phyloP scores from a whole-genome alignment of 73 alveolate species.

The Paramecium primaurelia region DNA sequence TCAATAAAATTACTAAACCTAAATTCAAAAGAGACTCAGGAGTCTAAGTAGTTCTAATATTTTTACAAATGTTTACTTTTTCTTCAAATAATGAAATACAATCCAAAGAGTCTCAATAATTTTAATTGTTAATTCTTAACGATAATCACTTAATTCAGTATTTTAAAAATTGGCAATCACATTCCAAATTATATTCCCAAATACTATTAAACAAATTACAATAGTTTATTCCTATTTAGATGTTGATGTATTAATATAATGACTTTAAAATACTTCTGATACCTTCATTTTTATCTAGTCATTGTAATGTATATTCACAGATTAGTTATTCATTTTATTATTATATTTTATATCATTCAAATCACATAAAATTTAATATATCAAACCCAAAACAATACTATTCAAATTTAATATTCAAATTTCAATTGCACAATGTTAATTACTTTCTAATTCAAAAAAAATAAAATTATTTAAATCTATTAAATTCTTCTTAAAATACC shows the following conservation, averaged over 20 bases:
- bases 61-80: neutral
- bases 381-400: neutral
- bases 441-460: neutral
- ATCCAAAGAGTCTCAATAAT: neutral
- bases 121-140: neutral
- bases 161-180: neutral
- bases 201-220: neutral
- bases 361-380: neutral
- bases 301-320: neutral
- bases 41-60: neutral
- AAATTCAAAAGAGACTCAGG: neutral
- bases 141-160: neutral
- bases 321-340: slow-evolving; percentile 2
- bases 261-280: neutral
- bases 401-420: neutral
- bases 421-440: neutral
- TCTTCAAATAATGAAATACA: neutral
- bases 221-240: neutral
- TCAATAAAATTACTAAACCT: neutral
- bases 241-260: neutral
- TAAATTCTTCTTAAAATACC: neutral
- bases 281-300: neutral
- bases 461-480: neutral
- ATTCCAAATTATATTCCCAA: neutral
- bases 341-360: neutral